Evolutionary conservation across 495 filamentous ascomycete species (phyloP), one percentile per base, ranked within the genome.

Genomic region (Hyphodiscus hymeniophilus): DNA sequence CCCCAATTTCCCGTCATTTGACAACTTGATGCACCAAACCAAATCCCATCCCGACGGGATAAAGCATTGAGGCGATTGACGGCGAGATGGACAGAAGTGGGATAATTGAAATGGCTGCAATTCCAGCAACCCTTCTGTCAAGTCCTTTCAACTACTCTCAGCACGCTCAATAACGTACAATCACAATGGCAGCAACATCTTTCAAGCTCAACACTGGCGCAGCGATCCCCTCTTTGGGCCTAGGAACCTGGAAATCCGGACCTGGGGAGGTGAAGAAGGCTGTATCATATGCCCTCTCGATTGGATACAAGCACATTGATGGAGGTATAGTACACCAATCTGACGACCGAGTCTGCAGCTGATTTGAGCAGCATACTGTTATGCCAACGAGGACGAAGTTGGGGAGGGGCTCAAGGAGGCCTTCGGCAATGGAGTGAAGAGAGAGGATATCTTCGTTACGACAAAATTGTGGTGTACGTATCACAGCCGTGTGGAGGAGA

Each of bases 401-500:
- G 77, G 77, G 11, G 57, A 66, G 46, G 77, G 72, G 4, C 60
- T 81, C 36, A 66, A 65, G 38, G 71, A 84, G 40, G 88, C 84
- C 12, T 80, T 94, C 55, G 75, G 64, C 7, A 59, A 69, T 1
- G 84, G 84, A 1, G 72, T 87, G 34, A 84, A 79, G 69, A 71
- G 88, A 38, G 78, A 86, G 62, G 82, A 91, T 45, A 64, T 92
- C 35, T 94, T 91, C 65, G 77, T 94, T 34, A 86, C 85, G 38
- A 83, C 78, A 21, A 94, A 94, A 66, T 66, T 92, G 24, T 92
- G 87, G 87, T 81, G 77, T 56, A 87, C 86, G 16, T 91, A 81
- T 64, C 80, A 82, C 61, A 73, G 70, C 8, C 71, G 81, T 1
- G 79, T 81, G 13, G 79, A 84, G 63, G 66, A 81, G 40, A 79